Evolutionary conservation across 2,329 filamentous ascomycete genomes (phyloP), one percentile per base, ranked within the genome.

Genomic region (Alternaria sp.): DNA sequence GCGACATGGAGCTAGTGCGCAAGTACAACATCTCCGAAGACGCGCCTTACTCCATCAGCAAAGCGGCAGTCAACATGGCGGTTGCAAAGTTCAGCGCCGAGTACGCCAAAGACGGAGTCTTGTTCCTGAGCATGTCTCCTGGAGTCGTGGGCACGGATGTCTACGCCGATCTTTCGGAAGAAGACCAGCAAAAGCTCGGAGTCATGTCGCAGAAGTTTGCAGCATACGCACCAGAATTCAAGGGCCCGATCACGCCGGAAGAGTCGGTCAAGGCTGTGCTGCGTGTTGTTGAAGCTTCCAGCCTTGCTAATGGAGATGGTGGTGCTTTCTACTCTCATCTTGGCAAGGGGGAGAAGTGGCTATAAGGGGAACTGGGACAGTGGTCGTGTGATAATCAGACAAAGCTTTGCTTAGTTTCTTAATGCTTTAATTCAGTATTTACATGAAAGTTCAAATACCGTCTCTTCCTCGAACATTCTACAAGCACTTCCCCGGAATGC

Each of bases 31-130:
- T 81, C 3, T 59, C 62, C 3, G 62, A 66, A 28, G 67, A 52
- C 2, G 70, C 78, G 0, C 68, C 77, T 0, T 84, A 84, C 63
- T 66, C 77, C 10, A 70, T 77, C 21, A 73, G 73, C 28, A 84
- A 84, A 64, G 80, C 77, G 0, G 81, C 76, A 1, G 64, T 82
- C 65, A 84, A 83, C 64, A 71, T 82, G 17, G 60, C 77, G 2
- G 72, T 82, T 4, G 79, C 80, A 10, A 83, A 84, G 69, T 83
- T 81, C 62, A 76, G 74, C 3, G 79, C 73, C 3, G 74, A 81
- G 59, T 75, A 66, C 15, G 61, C 69, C 44, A 56, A 69, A 15
- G 66, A 74, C 0, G 73, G 72, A 3, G 64, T 76, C 4, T 15
- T 67, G n/a, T 72, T 76, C 36, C 4, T 75, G 26, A 45, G 47